A percentile compares a stretch with the other conserved stretches of the same genome.
phyloP scores from a whole-genome alignment of 225 moss, liverwort and hornwort species.

The Lunularia cruciata region DNA sequence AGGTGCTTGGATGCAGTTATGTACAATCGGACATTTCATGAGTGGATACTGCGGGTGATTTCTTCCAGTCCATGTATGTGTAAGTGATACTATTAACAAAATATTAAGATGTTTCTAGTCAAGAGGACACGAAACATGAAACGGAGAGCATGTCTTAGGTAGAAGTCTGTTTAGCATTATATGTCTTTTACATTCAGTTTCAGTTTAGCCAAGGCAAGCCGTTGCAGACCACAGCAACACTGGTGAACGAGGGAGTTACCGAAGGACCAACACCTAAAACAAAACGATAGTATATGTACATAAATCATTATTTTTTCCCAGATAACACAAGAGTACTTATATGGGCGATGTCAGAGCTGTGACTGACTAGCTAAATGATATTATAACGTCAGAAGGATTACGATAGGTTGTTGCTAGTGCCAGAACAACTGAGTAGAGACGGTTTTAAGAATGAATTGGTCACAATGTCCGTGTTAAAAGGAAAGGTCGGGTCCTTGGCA shows the following conservation, averaged over 20 bases:
- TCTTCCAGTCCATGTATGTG: neutral
- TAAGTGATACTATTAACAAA: neutral
- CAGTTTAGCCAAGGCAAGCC: too few relatives aligned
- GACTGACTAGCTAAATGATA: neutral
- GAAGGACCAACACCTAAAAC: neutral
- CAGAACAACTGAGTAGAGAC: slow-evolving; percentile 5
- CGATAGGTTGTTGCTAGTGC: neutral
- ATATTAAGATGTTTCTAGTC: neutral
- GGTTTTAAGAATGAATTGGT: slow-evolving; percentile 5
- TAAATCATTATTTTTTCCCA: neutral
- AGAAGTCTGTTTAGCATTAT: neutral
- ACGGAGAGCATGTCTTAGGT: neutral
- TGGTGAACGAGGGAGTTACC: neutral
- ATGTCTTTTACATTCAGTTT: neutral
- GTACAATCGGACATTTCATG: neutral
- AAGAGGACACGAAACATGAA: too few relatives aligned
- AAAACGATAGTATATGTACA: neutral
- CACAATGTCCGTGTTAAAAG: neutral
- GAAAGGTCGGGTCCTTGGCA: neutral
- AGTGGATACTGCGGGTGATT: neutral
- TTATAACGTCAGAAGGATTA: neutral
- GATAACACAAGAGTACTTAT: too few relatives aligned
- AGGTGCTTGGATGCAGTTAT: neutral
- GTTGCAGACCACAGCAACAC: too few relatives aligned
- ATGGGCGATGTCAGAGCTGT: too few relatives aligned